Percentiles rank a stretch among this genome's conserved stretches.
Conservation (phyloP, 257 asterid species). For the Sherardia arvensis region DNA sequence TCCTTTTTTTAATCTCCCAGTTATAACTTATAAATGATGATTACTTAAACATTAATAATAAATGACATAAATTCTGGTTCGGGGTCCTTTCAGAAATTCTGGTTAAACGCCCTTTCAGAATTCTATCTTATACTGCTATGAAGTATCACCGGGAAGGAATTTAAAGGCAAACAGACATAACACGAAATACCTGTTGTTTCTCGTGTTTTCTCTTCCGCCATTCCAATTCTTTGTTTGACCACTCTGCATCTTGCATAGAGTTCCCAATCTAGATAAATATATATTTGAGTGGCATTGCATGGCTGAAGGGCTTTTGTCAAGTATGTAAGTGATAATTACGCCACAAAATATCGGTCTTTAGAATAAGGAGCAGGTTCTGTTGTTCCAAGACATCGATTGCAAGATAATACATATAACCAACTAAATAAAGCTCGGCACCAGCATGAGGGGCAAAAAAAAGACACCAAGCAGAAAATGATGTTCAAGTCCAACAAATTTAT, state of each 20-base stretch:
- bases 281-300: not conserved
- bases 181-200: slow-evolving; percentile 39
- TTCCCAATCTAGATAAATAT: not conserved
- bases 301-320: no score
- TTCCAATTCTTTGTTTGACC: slow-evolving; percentile 50
- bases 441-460: not conserved
- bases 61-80: no score
- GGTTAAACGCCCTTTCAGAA: not conserved
- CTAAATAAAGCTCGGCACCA: not conserved
- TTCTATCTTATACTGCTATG: not conserved
- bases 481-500: not conserved
- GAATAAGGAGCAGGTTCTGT: not conserved
- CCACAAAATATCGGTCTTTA: not conserved
- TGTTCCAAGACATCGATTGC: no score
- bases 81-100: no score
- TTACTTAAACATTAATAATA: no score
- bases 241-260: slow-evolving; percentile 39
- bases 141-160: slow-evolving; percentile 3
- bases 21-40: no score
- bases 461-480: not conserved
- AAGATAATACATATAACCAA: not conserved
- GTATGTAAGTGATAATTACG: not conserved
- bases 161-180: not conserved
- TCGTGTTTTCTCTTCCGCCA: slow-evolving; percentile 65
- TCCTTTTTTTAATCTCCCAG: no score